Evolutionary conservation across 2,329 filamentous ascomycete species (phyloP).

Genomic region (Fusarium succisae): DNA sequence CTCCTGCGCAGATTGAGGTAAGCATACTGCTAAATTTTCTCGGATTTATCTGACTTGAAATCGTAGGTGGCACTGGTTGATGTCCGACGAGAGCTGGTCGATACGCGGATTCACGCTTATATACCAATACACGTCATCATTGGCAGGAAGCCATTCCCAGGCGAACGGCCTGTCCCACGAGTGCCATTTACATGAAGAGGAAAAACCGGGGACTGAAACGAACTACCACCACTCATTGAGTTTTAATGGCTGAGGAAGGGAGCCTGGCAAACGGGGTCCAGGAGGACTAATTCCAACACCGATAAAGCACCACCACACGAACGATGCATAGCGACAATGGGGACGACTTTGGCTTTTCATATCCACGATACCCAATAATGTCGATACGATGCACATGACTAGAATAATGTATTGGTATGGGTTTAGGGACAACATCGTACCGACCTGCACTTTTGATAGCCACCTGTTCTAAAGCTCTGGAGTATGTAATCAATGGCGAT

Average conservation of each 20-base stretch:
- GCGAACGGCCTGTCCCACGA: slow-evolving; percentile 39
- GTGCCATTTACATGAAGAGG: slow-evolving; percentile 18
- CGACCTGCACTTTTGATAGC: neutral
- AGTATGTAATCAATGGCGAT: neutral
- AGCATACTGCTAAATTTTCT: slow-evolving; percentile 12
- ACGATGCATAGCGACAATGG: slow-evolving; percentile 4
- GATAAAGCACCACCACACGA: neutral
- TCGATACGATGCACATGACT: slow-evolving; percentile 39
- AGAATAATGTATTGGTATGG: slow-evolving; percentile 25
- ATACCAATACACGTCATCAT: slow-evolving; percentile 60
- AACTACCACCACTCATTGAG: neutral
- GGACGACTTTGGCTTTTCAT: slow-evolving; percentile 24
- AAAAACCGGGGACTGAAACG: neutral
- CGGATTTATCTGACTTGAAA: slow-evolving; percentile 13
- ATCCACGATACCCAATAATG: slow-evolving; percentile 39
- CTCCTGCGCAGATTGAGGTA: slow-evolving; percentile 60
- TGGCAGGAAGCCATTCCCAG: slow-evolving; percentile 58
- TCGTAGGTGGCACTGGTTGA: slow-evolving; percentile 58
- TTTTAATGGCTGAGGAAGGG: neutral
- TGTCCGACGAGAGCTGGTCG: slow-evolving; percentile 58
- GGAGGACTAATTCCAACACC: neutral
- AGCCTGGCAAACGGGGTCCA: neutral
- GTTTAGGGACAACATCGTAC: neutral
- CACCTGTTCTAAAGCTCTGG: neutral
- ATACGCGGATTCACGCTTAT: slow-evolving; percentile 60